phyloP scores from a whole-genome alignment of 2,329 filamentous ascomycete genomes.

The Colletotrichum horii region DNA sequence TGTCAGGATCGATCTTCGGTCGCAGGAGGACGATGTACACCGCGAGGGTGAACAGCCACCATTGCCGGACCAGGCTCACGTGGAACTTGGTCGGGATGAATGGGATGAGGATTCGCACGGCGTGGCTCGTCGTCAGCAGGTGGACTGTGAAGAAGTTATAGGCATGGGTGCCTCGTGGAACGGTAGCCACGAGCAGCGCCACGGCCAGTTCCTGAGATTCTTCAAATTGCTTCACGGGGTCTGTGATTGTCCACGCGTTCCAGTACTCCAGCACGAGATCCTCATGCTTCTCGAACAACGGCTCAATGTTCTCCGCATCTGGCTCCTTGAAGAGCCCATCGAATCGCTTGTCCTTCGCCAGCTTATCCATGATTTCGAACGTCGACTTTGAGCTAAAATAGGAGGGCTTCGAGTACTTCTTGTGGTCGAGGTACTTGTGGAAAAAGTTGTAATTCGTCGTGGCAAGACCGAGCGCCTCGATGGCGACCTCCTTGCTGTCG shows the following conservation, averaged over 20 bases:
- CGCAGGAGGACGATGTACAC: constrained; percentile 79
- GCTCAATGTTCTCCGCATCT: constrained; percentile 67
- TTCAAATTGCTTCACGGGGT: constrained; percentile 77
- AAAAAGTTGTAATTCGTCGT: constrained; percentile 63
- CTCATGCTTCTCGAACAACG: constrained; percentile 73
- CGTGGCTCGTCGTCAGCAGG: constrained; percentile 84
- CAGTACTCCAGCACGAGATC: constrained; percentile 82
- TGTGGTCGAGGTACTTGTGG: constrained; percentile 74
- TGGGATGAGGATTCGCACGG: constrained; percentile 84
- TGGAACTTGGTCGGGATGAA: constrained; percentile 77
- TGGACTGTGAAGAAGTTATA: constrained; percentile 89
- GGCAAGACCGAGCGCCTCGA: constrained; percentile 82
- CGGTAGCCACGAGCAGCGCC: constrained; percentile 66
- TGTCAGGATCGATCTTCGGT: constrained; percentile 72
- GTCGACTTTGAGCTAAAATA: constrained; percentile 66
- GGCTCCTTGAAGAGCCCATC: constrained; percentile 66
- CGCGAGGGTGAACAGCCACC: constrained; percentile 84
- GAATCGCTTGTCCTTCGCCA: constrained; percentile 73
- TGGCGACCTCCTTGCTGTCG: constrained; percentile 81
- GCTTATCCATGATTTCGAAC: constrained; percentile 72
- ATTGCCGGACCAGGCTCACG: constrained; percentile 76
- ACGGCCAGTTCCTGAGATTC: constrained; percentile 69
- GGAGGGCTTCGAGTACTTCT: constrained; percentile 70
- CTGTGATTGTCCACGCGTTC: constrained; percentile 80
- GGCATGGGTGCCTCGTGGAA: constrained; percentile 60